These are phyloP conservation scores for Solanum lignicaule DNA, from an alignment of 257 asterid species.

Conservation along the genomic window DNA sequence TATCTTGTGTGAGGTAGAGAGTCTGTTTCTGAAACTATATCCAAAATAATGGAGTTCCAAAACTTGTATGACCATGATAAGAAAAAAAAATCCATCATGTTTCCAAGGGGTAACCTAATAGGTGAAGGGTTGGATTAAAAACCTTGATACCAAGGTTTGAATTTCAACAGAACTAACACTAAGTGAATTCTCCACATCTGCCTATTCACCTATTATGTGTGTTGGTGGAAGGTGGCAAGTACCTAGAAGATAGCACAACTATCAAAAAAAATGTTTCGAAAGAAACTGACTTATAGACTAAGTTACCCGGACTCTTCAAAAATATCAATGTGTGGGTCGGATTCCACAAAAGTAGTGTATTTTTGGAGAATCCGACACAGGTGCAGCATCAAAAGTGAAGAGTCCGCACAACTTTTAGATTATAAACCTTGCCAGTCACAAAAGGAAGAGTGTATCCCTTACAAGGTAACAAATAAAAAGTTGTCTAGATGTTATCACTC, in stretches of 20 bases:
- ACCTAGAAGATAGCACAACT: neutral
- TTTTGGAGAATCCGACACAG: neutral
- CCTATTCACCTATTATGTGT: neutral
- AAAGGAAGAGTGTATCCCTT: neutral
- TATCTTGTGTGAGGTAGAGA: neutral
- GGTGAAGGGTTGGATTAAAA: neutral
- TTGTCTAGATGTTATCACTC: neutral
- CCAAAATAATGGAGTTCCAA: neutral
- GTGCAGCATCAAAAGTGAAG: neutral
- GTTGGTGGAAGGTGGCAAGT: neutral
- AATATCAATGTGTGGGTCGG: neutral
- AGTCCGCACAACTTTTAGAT: neutral
- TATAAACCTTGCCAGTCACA: neutral
- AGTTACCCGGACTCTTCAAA: neutral
- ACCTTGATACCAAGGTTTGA: neutral
- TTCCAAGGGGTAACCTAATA: neutral
- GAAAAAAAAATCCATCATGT: neutral
- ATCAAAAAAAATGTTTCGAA: neutral
- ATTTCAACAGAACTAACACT: neutral
- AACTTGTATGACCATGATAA: neutral
- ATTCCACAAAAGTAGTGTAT: neutral
- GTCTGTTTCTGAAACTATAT: neutral
- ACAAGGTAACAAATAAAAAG: neutral
- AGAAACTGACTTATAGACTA: neutral
- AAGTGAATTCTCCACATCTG: neutral